Percentiles rank a stretch among this genome's conserved stretches.
Conservation (phyloP, 2,329 filamentous ascomycete species). For the Dendryphion nanum region DNA sequence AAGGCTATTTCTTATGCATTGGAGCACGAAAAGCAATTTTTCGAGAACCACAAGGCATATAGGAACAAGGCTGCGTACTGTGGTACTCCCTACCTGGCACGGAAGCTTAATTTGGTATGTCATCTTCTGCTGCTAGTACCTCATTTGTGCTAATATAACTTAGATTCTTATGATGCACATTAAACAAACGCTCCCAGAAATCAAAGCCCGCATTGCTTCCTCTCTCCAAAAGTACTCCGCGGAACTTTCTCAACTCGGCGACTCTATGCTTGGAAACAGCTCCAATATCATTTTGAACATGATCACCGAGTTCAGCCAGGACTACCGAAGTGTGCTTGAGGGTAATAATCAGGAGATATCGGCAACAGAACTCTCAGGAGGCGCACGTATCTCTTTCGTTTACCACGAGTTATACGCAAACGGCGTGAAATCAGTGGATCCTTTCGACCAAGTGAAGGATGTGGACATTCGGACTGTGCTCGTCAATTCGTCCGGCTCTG, state of each 20-base stretch:
- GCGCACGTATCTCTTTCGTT: constrained; percentile 97
- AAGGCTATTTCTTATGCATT: constrained; percentile 88
- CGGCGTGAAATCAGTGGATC: constrained; percentile 95
- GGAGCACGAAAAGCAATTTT: constrained; percentile 94
- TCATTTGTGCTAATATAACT: constrained; percentile 14
- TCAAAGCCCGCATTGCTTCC: constrained; percentile 93
- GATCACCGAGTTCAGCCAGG: constrained; percentile 97
- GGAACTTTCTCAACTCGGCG: constrained; percentile 80
- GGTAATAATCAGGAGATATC: constrained; percentile 97
- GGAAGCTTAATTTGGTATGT: constrained; percentile 83
- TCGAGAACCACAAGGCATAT: constrained; percentile 98
- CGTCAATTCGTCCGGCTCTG: constrained; percentile 98
- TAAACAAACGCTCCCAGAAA: constrained; percentile 97
- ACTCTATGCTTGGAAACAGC: constrained; percentile 93
- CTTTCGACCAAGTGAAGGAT: constrained; percentile 96
- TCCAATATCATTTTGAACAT: constrained; percentile 97
- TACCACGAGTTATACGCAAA: constrained; percentile 99
- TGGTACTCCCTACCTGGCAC: constrained; percentile 92
- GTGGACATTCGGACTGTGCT: constrained; percentile 95
- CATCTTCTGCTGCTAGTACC: not conserved
- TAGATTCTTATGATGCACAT: constrained; percentile 99
- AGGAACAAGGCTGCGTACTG: constrained; percentile 98
- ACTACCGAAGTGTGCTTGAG: constrained; percentile 93
- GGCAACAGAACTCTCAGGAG: constrained; percentile 89
- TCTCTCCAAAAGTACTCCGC: constrained; percentile 87